These are phyloP conservation scores for Claviceps spartinae DNA, from an alignment of 2,329 filamentous ascomycete genomes.

Conservation along the genomic window DNA sequence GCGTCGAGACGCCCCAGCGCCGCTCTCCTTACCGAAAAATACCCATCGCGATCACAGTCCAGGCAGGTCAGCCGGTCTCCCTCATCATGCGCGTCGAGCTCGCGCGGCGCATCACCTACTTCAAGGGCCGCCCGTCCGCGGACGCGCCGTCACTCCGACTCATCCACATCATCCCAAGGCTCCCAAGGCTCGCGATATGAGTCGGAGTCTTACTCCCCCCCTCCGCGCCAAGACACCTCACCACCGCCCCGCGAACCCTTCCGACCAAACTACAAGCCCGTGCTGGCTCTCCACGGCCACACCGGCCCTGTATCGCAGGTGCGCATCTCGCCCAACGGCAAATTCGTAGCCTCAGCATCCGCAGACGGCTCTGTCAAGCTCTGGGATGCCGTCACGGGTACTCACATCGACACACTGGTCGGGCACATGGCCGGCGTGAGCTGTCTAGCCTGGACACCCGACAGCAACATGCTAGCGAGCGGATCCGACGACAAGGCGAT, in stretches of 20 bases:
- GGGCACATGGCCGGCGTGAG: constrained; percentile 89
- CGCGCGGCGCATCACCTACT: constrained; percentile 22
- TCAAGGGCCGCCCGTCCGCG: constrained; percentile 13
- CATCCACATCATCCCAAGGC: constrained; percentile 17
- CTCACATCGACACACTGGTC: constrained; percentile 75
- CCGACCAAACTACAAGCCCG: constrained; percentile 52
- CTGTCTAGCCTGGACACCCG: constrained; percentile 86
- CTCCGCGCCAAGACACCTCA: constrained; percentile 12
- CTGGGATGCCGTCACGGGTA: constrained; percentile 70
- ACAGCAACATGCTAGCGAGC: constrained; percentile 74
- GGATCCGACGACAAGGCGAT: constrained; percentile 96
- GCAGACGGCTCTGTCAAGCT: constrained; percentile 86
- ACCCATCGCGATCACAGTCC: constrained; percentile 17
- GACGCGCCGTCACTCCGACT: constrained; percentile 17
- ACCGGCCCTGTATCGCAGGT: constrained; percentile 68
- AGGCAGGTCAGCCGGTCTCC: constrained; percentile 18
- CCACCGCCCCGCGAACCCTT: constrained; percentile 35
- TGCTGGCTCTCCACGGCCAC: constrained; percentile 65
- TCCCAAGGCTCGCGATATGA: constrained; percentile 1
- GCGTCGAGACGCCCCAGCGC: constrained; percentile 10
- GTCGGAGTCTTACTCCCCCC: constrained; percentile 7
- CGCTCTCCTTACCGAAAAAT: constrained; percentile 13
- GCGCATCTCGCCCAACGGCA: constrained; percentile 80
- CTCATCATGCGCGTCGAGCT: constrained; percentile 23
- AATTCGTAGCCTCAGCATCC: constrained; percentile 79